Evolutionary conservation across 2,329 filamentous ascomycete genomes (phyloP), one percentile per base, ranked within the genome.

Genomic region (Drechmeria coniospora): DNA sequence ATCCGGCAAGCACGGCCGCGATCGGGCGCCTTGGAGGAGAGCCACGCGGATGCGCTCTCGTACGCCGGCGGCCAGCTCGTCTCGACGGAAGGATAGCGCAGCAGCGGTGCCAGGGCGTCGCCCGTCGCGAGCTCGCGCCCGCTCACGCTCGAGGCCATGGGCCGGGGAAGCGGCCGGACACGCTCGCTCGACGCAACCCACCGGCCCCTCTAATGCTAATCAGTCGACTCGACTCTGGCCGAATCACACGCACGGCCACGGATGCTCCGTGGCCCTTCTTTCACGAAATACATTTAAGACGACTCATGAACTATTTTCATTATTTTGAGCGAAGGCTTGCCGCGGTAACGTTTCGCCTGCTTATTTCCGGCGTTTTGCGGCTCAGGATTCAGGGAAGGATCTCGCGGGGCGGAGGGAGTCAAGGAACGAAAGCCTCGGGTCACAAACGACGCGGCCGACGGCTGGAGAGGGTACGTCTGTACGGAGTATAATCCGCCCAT

Each of bases 1-100:
- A 33, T 67, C 56, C 40, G 47, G 34, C 32, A 36, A 22, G 15
- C 41, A 29, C 27, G 40, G 31, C n/a, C 35, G 25, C 37, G 35
- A 21, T 27, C 39, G 4, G 30, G 27, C 9, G 32, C 37, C 21
- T 27, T 32, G 17, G 42, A 45, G 13, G 37, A 38, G 22, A 36
- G 38, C 27, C 28, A n/a, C n/a, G n/a, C 39, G 23, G 49, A 50
- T 20, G 28, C 30, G 15, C 31, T 47, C 25, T 38, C 40, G 5
- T 45, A 44, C 23, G 24, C 38, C 20, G 43, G 43, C 13, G 40
- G 40, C 23, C 35, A 47, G 18, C 43, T 52, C 16, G 43, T 54
- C 12, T 36, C 49, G 15, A 47, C 46, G 20, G 46, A 51, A 34
- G 42, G 46, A 29, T 50, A 47, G 29, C 12, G 13, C n/a, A 13